These are phyloP conservation scores for Gymnopilus junonius DNA, from an alignment of 768 basidiomycete species.

Conservation along the genomic window DNA sequence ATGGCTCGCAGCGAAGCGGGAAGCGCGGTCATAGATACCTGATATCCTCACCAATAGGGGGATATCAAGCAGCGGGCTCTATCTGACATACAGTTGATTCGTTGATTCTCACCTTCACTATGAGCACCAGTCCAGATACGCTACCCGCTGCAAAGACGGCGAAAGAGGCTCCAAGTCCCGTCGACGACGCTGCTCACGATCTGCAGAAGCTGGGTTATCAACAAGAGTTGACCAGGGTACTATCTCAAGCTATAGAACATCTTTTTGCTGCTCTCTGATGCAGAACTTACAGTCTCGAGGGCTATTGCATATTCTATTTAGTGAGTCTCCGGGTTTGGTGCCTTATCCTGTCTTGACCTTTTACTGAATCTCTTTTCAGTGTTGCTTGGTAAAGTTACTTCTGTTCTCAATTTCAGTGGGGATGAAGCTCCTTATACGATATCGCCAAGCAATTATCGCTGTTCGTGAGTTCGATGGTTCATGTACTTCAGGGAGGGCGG, in stretches of 20 bases:
- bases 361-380: conserved; percentile 38
- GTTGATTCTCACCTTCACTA: background rate
- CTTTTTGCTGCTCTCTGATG: background rate
- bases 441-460: conserved; percentile 64
- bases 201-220: conserved; percentile 59
- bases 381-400: conserved; percentile 44
- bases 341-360: background rate
- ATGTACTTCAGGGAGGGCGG: no score
- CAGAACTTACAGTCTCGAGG: conserved; percentile 42
- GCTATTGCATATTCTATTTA: conserved; percentile 56
- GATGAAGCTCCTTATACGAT: no score
- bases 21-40: background rate
- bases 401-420: background rate
- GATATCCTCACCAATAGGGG: background rate
- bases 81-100: background rate
- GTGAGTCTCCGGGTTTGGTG: conserved; percentile 35
- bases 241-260: conserved; percentile 5
- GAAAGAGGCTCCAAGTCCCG: background rate
- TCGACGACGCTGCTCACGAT: conserved; percentile 30
- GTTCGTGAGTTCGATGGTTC: conserved; percentile 49
- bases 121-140: background rate
- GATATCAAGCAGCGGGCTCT: background rate
- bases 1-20: background rate
- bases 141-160: background rate
- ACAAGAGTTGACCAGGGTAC: conserved; percentile 59